phyloP scores from a whole-genome alignment of 441 rosid genomes.

The Corymbia citriodora region DNA sequence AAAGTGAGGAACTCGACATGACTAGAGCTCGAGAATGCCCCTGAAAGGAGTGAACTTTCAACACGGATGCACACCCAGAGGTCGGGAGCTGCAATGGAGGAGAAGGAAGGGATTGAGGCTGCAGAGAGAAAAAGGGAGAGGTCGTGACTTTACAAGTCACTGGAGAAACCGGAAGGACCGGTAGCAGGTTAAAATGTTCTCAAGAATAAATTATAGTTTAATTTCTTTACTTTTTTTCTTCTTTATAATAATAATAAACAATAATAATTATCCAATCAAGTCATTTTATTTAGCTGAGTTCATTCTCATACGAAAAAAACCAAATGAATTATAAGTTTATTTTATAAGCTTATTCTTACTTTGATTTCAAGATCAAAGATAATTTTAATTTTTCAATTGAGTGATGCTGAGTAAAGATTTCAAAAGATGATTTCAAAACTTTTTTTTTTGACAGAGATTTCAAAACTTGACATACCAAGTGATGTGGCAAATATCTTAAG shows the following conservation, averaged over 20 bases:
- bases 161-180: background rate
- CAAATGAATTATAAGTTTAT: background rate
- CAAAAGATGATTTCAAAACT: background rate
- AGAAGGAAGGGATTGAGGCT: background rate
- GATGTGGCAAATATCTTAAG: background rate
- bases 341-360: too few relatives aligned
- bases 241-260: background rate
- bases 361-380: conserved; percentile 40
- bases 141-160: background rate
- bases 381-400: conserved; percentile 12
- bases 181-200: background rate
- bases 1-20: background rate
- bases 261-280: background rate
- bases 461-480: background rate
- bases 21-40: background rate
- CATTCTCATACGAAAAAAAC: too few relatives aligned
- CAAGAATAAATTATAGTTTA: background rate
- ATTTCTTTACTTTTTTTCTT: background rate
- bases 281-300: background rate
- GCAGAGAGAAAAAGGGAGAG: background rate
- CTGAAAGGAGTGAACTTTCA: background rate
- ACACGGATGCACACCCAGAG: background rate
- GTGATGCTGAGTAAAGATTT: background rate
- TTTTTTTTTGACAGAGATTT: background rate
- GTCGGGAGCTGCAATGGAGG: too few relatives aligned